These are phyloP conservation scores for Drechslera avenae DNA, from an alignment of 2,329 filamentous ascomycete species.

Conservation along the genomic window DNA sequence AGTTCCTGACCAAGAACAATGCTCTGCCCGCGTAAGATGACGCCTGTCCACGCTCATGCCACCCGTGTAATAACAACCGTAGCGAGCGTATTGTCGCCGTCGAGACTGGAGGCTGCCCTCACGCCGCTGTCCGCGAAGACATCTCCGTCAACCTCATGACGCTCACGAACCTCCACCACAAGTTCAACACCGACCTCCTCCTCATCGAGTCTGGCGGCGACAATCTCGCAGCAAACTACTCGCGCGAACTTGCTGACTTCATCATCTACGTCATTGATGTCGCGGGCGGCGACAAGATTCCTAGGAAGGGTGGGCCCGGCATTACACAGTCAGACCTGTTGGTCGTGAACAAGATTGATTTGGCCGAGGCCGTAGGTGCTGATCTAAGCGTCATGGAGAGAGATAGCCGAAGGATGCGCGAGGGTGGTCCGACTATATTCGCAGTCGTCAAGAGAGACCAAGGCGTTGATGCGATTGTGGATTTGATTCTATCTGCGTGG, in stretches of 20 bases:
- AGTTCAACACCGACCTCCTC: constrained; percentile 80
- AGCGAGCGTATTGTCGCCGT: constrained; percentile 84
- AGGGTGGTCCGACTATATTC: constrained; percentile 94
- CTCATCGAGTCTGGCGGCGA: constrained; percentile 96
- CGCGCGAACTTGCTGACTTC: constrained; percentile 90
- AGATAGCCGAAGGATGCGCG: constrained; percentile 89
- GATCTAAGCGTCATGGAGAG: constrained; percentile 93
- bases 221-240: constrained; percentile 97
- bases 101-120: constrained; percentile 95
- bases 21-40: constrained; percentile 70
- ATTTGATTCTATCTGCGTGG: constrained; percentile 90
- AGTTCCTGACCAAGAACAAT: constrained; percentile 87
- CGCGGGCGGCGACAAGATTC: constrained; percentile 93
- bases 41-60: neutral
- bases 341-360: constrained; percentile 95
- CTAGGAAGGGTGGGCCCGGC: constrained; percentile 91
- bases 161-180: constrained; percentile 82
- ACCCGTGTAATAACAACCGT: neutral
- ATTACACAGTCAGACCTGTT: constrained; percentile 96
- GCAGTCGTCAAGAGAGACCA: constrained; percentile 95
- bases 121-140: constrained; percentile 96
- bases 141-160: constrained; percentile 93
- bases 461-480: constrained; percentile 83
- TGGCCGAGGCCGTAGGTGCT: constrained; percentile 87
- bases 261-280: constrained; percentile 99